These are phyloP conservation scores for Austroboletus eburneus DNA, from an alignment of 768 basidiomycete genomes.

Conservation along the genomic window DNA sequence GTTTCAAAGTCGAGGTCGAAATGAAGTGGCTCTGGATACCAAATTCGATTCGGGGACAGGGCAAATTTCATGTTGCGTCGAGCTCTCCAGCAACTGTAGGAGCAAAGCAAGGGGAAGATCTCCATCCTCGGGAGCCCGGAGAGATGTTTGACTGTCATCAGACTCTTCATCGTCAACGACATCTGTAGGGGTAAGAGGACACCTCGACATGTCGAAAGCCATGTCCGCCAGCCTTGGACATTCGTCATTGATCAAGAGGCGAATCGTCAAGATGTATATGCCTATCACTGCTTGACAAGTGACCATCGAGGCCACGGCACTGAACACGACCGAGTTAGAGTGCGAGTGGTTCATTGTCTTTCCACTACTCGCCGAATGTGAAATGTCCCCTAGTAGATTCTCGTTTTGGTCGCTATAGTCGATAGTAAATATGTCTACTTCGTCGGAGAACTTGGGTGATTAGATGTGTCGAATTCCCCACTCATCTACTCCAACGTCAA, in stretches of 20 bases:
- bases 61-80: not conserved
- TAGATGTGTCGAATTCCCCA: constrained; percentile 26
- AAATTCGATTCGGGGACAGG: constrained; percentile 2
- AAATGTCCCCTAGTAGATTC: constrained; percentile 23
- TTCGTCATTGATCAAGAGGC: constrained; percentile 8
- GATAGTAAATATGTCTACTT: constrained; percentile 19
- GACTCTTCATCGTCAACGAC: constrained; percentile 28
- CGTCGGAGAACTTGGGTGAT: constrained; percentile 4
- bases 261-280: constrained; percentile 10
- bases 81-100: not conserved
- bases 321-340: constrained; percentile 15
- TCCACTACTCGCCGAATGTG: constrained; percentile 18
- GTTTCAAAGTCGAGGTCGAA: constrained; percentile 26
- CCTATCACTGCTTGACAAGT: not conserved
- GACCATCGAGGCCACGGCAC: not conserved
- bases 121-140: constrained; percentile 26
- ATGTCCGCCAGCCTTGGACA: constrained; percentile 6
- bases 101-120: constrained; percentile 8
- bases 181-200: constrained; percentile 22
- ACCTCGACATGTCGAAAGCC: constrained; percentile 18
- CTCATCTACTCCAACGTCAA: constrained; percentile 22
- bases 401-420: constrained; percentile 23
- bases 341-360: constrained; percentile 19
- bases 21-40: constrained; percentile 24
- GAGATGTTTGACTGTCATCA: constrained; percentile 22